Evolutionary conservation across 1,284 basidiomycete genomes (phyloP).

Genomic region (Earliella scabrosa): DNA sequence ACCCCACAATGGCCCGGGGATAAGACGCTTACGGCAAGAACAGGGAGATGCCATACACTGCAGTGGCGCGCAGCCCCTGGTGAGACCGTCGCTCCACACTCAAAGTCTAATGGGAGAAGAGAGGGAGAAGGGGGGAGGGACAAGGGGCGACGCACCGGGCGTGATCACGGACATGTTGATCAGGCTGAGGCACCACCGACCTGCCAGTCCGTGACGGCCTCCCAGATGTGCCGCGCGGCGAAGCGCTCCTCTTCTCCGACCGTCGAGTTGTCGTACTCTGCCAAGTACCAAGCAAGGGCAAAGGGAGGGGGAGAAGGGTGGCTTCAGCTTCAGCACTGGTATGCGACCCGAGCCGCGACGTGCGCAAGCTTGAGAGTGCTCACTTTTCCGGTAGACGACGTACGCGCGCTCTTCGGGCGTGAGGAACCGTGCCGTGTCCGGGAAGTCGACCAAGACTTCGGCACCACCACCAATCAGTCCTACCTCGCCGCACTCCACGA

Average conservation of each 20-base stretch:
- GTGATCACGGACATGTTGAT: constrained; percentile 64
- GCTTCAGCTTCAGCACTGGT: too few relatives aligned
- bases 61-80: not conserved
- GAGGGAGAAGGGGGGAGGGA: too few relatives aligned
- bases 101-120: too few relatives aligned
- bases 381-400: constrained; percentile 64
- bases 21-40: constrained; percentile 24
- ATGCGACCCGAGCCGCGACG: too few relatives aligned
- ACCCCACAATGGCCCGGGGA: too few relatives aligned
- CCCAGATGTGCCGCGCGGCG: constrained; percentile 51
- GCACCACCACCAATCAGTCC: too few relatives aligned
- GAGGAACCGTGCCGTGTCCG: constrained; percentile 57
- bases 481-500: too few relatives aligned
- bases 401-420: constrained; percentile 61
- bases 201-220: constrained; percentile 73
- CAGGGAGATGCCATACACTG: constrained; percentile 25
- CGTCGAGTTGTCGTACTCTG: constrained; percentile 65
- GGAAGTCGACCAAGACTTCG: constrained; percentile 62
- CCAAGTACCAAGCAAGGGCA: too few relatives aligned
- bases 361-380: too few relatives aligned
- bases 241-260: constrained; percentile 71
- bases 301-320: too few relatives aligned
- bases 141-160: constrained; percentile 56
- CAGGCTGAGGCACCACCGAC: constrained; percentile 54
- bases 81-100: not conserved